Conservation (phyloP, 208 protist species). For the Crithidia sp. region DNA sequence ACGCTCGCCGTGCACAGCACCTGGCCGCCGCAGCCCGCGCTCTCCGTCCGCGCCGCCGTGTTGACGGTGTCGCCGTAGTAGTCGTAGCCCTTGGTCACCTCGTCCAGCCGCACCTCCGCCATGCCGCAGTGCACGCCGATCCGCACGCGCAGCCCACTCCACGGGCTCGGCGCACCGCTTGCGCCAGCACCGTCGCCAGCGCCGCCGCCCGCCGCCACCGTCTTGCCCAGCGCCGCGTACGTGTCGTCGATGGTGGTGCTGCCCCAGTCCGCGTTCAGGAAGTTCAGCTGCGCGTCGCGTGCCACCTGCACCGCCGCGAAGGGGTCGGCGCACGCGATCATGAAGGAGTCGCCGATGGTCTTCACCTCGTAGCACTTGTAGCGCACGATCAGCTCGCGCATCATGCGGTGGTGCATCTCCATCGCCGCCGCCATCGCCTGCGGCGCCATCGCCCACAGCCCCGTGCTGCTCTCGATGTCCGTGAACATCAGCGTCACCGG, state of each 20-base stretch:
- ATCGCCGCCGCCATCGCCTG: conserved; percentile 52
- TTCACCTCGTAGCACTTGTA: conserved; percentile 80
- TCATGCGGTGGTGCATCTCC: conserved; percentile 52
- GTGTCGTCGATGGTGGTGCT: conserved; percentile 45
- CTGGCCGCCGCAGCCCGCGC: conserved; percentile 76
- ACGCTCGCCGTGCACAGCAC: conserved; percentile 55
- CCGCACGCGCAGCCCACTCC: conserved; percentile 58
- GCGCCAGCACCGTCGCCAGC: too few relatives aligned
- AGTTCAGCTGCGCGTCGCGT: conserved; percentile 45
- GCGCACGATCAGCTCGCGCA: conserved; percentile 60
- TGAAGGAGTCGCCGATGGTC: conserved; percentile 78
- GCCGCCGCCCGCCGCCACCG: conserved; percentile 6
- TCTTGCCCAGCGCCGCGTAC: conserved; percentile 22
- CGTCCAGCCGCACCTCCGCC: conserved; percentile 51
- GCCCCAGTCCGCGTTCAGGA: conserved; percentile 54
- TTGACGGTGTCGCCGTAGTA: conserved; percentile 86
- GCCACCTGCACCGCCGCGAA: conserved; percentile 54
- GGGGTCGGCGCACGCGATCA: conserved; percentile 59
- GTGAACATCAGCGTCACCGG: conserved; percentile 70
- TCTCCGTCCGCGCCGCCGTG: conserved; percentile 78
- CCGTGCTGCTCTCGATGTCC: conserved; percentile 68
- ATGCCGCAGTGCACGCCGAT: conserved; percentile 65
- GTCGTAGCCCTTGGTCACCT: conserved; percentile 78
- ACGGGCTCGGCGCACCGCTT: conserved; percentile 29
- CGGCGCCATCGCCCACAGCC: conserved; percentile 56